Evolutionary conservation across 352 stramenopile genomes (phyloP).

Genomic region (Globisporangium irregulare): DNA sequence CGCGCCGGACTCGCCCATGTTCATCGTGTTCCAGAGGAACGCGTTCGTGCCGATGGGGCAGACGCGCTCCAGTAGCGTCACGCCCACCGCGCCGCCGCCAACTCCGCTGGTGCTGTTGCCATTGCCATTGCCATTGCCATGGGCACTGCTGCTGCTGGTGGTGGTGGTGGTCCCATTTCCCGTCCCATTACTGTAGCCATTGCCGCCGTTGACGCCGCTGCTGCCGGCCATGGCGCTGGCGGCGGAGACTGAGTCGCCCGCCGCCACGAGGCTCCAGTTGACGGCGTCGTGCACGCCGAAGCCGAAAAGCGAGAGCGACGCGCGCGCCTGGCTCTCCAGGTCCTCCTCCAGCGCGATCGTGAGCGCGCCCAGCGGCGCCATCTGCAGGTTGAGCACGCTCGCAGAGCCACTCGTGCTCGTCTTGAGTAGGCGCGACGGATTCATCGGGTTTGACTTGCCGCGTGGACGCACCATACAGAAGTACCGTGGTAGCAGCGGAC

Average conservation of each 20-base stretch:
- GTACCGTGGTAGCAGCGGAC: neutral
- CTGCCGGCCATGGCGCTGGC: neutral
- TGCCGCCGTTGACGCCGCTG: neutral
- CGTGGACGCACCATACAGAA: slow-evolving; percentile 23
- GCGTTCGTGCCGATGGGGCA: slow-evolving; percentile 59
- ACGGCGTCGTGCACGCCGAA: slow-evolving; percentile 57
- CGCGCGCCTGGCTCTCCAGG: slow-evolving; percentile 56
- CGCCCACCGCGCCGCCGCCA: slow-evolving; percentile 21
- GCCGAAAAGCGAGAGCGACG: slow-evolving; percentile 66
- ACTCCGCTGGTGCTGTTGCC: slow-evolving; percentile 11
- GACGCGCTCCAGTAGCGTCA: slow-evolving; percentile 54
- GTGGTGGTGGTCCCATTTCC: neutral
- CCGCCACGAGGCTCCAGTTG: slow-evolving; percentile 55
- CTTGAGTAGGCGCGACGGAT: slow-evolving; percentile 16
- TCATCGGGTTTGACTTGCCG: slow-evolving; percentile 36
- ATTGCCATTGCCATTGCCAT: slow-evolving; percentile 8
- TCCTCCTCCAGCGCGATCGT: slow-evolving; percentile 44
- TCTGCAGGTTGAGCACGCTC: slow-evolving; percentile 34
- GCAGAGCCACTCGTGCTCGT: slow-evolving; percentile 12
- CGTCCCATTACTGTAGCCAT: neutral
- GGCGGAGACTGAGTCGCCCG: slow-evolving; percentile 7
- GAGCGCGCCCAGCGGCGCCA: slow-evolving; percentile 29
- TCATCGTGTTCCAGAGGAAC: slow-evolving; percentile 64
- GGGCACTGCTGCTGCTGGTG: neutral
- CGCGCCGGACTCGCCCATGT: slow-evolving; percentile 34